Percentiles rank a stretch among this genome's conserved stretches.
These are phyloP conservation scores for Silene latifolia DNA, from an alignment of 148 eudicot genomes.

Conservation along the genomic window DNA sequence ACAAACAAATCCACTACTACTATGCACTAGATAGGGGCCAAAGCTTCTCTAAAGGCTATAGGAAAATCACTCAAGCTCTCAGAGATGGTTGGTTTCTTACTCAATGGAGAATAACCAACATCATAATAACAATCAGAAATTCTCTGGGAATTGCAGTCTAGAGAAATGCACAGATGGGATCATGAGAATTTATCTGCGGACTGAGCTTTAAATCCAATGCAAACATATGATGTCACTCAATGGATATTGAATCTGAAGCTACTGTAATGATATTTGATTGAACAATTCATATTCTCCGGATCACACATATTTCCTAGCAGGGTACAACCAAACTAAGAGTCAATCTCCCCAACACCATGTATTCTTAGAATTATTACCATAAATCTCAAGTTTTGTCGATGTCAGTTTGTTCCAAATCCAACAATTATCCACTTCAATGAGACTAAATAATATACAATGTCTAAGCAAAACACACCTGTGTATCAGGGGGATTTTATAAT, in stretches of 20 bases:
- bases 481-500: background rate
- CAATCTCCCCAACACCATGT: background rate
- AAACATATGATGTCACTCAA: background rate
- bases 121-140: background rate
- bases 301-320: background rate
- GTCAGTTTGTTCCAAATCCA: background rate
- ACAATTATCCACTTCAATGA: background rate
- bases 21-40: background rate
- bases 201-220: too few relatives aligned
- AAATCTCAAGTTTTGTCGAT: background rate
- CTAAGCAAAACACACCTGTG: background rate
- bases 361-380: background rate
- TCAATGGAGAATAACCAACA: background rate
- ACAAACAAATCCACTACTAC: background rate
- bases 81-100: background rate
- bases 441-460: background rate
- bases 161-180: background rate
- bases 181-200: background rate
- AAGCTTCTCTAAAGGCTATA: constrained; percentile 1
- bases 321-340: background rate
- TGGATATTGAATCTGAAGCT: background rate
- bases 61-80: background rate
- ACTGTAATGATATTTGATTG: background rate
- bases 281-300: background rate
- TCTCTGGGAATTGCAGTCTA: background rate